Percentiles rank a stretch among this genome's conserved stretches.
phyloP scores from a whole-genome alignment of 2,329 filamentous ascomycete species.

The Mollisiaceae sp. region DNA sequence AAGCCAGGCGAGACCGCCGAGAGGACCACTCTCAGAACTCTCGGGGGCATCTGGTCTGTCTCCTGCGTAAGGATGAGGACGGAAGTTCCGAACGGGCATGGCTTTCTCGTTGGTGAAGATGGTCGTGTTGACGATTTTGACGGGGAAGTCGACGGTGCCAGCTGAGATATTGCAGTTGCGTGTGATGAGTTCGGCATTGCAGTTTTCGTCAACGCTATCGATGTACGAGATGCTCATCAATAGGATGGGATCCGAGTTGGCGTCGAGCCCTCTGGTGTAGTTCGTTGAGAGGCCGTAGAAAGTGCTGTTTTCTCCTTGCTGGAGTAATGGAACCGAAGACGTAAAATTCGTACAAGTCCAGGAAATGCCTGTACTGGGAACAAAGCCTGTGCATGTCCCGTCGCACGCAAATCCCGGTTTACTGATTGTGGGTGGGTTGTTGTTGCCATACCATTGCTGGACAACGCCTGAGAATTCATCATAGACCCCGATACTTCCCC shows the following conservation, averaged over 20 bases:
- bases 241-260: neutral
- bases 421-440: neutral
- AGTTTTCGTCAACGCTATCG: neutral
- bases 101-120: constrained; percentile 9
- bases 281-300: constrained; percentile 1
- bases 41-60: neutral
- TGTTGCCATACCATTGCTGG: neutral
- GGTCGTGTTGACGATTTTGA: neutral
- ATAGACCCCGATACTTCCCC: neutral
- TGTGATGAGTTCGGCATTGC: constrained; percentile 1
- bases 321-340: neutral
- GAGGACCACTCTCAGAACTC: neutral
- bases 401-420: neutral
- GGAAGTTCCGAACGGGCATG: neutral
- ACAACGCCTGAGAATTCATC: neutral
- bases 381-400: neutral
- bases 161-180: neutral
- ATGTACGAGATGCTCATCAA: neutral
- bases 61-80: neutral
- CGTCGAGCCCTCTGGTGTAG: neutral
- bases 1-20: neutral
- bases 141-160: neutral
- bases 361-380: neutral
- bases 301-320: neutral
- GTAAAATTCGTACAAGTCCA: neutral